Evolutionary conservation across 2,329 filamentous ascomycete species (phyloP), one percentile per base, ranked within the genome.

Genomic region (Paecilomyces niveus): DNA sequence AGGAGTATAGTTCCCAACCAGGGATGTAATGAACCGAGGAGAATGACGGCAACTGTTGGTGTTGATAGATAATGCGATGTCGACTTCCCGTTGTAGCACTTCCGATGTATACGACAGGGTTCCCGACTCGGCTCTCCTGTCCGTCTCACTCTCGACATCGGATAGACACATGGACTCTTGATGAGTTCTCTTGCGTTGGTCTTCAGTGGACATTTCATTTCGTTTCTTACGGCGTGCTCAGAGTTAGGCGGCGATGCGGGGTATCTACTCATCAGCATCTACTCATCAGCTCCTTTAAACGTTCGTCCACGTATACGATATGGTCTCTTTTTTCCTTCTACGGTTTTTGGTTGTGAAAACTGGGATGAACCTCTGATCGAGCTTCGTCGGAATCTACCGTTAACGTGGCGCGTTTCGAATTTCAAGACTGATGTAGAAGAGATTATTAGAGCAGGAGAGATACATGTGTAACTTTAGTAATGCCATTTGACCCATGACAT

Each of bases 11-110:
- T 9, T 45, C 15, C 15, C 39, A 18, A n/a, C n/a, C 3, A 18
- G 39, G 39, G 9, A 18, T 45, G 8, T 13, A 18, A 18, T n/a
- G 8, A 18, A 45, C 9, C 6, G 3, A 21, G 64, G 58, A 24
- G 64, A 66, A 24, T 63, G 60, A 21, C 60, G 66, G 24, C 68
- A 68, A 62, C 24, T 52, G 50, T 29, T 52, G 50, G 50, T 26
- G 50, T 52, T 52, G 50, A 29, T 52, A 26, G 50, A 24, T 26
- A 24, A 52, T 13, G 24, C 18, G 49, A 22, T 24, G 49, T 39
- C n/a, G 39, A 45, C 5, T 45, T 26, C 24, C 24, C 24, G 24
- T 26, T 26, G 24, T 26, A 26, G 24, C 24, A 26, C 24, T 26
- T 7, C 15, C 35, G 35, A 3, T 35, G 35, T n/a, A 18, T 45